phyloP scores from a whole-genome alignment of 129 eudicot genomes.

The Saussurea involucrata region DNA sequence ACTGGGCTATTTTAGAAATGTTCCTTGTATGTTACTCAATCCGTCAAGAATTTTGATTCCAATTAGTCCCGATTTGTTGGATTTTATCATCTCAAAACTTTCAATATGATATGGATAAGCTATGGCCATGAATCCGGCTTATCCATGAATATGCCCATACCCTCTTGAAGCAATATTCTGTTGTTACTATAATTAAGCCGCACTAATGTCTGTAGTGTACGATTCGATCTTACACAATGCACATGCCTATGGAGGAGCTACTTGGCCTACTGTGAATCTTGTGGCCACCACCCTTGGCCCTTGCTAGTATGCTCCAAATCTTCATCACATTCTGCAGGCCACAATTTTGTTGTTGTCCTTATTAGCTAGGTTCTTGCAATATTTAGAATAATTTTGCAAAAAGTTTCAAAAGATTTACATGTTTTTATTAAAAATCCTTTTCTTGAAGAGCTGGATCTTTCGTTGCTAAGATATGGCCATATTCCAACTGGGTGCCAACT shows the following conservation, averaged over 20 bases:
- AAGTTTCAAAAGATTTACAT: not conserved
- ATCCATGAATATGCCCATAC: not conserved
- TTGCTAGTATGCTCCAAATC: conserved; percentile 8
- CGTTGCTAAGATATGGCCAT: conserved; percentile 21
- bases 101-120: not conserved
- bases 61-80: not conserved
- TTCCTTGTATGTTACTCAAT: not conserved
- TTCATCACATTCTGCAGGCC: conserved; percentile 1
- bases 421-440: not conserved
- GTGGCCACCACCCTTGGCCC: conserved; percentile 33
- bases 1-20: not conserved
- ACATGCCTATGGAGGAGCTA: conserved; percentile 10
- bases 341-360: not conserved
- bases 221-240: not conserved
- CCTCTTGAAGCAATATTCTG: not conserved
- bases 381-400: not conserved
- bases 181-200: not conserved
- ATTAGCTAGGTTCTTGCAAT: not conserved
- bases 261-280: not conserved
- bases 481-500: conserved; percentile 21
- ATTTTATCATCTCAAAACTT: not conserved
- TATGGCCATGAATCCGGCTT: not conserved
- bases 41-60: not conserved
- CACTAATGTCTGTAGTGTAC: not conserved
- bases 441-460: not conserved